phyloP scores from a whole-genome alignment of 2,329 filamentous ascomycete species.

The Grosmannia clavigera region DNA sequence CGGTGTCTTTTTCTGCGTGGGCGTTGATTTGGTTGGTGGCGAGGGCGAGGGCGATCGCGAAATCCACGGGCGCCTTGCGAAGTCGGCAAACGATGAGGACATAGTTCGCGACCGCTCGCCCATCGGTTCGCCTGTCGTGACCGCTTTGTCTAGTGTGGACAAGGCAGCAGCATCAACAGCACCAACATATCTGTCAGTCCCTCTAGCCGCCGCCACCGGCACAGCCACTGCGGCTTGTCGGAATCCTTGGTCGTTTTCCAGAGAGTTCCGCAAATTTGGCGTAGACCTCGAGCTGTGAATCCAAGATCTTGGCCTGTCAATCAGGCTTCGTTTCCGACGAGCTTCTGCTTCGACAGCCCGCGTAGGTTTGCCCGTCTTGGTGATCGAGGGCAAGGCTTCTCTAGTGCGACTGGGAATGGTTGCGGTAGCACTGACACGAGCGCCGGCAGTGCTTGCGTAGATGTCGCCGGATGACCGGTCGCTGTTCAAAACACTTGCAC shows the following conservation, averaged over 20 bases:
- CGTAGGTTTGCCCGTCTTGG: neutral
- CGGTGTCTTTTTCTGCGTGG: neutral
- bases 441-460: neutral
- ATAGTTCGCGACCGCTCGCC: slow-evolving; percentile 20
- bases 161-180: neutral
- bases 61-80: slow-evolving; percentile 41
- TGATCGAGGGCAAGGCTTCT: neutral
- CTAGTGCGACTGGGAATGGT: neutral
- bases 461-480: neutral
- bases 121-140: slow-evolving; percentile 5
- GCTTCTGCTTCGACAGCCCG: slow-evolving; percentile 14
- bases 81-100: slow-evolving; percentile 35
- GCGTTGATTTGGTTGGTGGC: slow-evolving; percentile 18
- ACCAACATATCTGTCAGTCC: neutral
- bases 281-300: slow-evolving; percentile 32
- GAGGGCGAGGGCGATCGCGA: slow-evolving; percentile 36
- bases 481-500: neutral
- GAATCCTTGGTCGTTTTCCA: slow-evolving; percentile 15
- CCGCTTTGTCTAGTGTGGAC: neutral
- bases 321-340: slow-evolving; percentile 32
- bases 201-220: neutral
- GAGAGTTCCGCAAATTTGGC: slow-evolving; percentile 21
- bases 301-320: slow-evolving; percentile 40
- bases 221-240: neutral
- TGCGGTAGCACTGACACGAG: neutral